Evolutionary conservation across 2,329 filamentous ascomycete species (phyloP).

Genomic region (Aplosporella prunicola): DNA sequence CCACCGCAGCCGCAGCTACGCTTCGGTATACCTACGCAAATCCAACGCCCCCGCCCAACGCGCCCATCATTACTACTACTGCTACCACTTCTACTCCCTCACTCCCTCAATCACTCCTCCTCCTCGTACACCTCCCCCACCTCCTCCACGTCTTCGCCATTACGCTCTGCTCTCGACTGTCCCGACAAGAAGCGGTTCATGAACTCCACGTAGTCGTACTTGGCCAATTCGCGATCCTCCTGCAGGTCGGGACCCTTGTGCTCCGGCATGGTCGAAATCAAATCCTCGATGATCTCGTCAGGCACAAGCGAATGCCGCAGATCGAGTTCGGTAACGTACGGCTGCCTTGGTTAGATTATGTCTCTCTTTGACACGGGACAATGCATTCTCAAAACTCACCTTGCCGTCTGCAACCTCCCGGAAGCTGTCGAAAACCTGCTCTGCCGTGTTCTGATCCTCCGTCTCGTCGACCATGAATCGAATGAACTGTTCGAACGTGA

Average conservation of each 20-base stretch:
- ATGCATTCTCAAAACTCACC: slow-evolving; percentile 30
- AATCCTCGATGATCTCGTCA: slow-evolving; percentile 91
- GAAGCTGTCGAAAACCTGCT: slow-evolving; percentile 98
- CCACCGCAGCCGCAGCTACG: too few relatives aligned
- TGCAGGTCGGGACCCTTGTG: slow-evolving; percentile 80
- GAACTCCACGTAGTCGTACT: slow-evolving; percentile 94
- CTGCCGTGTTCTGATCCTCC: slow-evolving; percentile 96
- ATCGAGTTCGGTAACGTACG: slow-evolving; percentile 97
- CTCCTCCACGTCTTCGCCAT: neutral
- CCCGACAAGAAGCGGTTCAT: slow-evolving; percentile 74
- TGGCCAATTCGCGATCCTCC: slow-evolving; percentile 71
- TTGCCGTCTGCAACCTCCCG: slow-evolving; percentile 96
- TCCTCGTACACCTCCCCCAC: slow-evolving; percentile 6
- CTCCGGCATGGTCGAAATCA: slow-evolving; percentile 74
- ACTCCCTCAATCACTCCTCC: neutral
- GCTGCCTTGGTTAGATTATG: slow-evolving; percentile 33
- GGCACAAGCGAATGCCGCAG: slow-evolving; percentile 89
- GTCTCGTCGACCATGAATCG: slow-evolving; percentile 99
- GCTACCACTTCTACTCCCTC: neutral
- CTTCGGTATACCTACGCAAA: too few relatives aligned
- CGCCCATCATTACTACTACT: neutral
- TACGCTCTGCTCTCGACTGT: slow-evolving; percentile 16
- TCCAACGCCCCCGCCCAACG: neutral
- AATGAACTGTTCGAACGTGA: slow-evolving; percentile 98
- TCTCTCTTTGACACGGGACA: neutral